These are phyloP conservation scores for Candida quercuum DNA, from an alignment of 805 yeast species.

Conservation along the genomic window DNA sequence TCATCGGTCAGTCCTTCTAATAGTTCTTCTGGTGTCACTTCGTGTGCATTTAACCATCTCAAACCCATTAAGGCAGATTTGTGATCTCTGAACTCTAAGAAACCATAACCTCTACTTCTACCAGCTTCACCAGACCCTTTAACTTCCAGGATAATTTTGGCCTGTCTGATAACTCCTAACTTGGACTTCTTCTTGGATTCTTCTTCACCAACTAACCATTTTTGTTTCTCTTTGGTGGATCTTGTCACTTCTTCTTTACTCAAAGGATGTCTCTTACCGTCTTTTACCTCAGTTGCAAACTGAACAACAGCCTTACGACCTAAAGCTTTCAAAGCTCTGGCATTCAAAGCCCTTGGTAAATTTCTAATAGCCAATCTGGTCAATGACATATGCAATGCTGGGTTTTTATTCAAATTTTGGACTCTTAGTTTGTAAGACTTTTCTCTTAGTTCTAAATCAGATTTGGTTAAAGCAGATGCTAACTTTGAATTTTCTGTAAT, in stretches of 20 bases:
- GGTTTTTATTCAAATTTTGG: slow-evolving; percentile 86
- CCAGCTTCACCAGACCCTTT: slow-evolving; percentile 85
- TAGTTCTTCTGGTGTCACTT: slow-evolving; percentile 67
- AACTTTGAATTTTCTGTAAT: slow-evolving; percentile 75
- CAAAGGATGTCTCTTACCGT: slow-evolving; percentile 71
- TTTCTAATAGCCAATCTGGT: slow-evolving; percentile 94
- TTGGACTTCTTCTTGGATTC: slow-evolving; percentile 61
- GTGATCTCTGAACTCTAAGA: slow-evolving; percentile 89
- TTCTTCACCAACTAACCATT: slow-evolving; percentile 34
- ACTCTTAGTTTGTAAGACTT: slow-evolving; percentile 82
- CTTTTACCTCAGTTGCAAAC: slow-evolving; percentile 85
- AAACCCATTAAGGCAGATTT: slow-evolving; percentile 91
- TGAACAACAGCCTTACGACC: slow-evolving; percentile 93
- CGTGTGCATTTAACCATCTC: slow-evolving; percentile 95
- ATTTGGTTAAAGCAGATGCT: slow-evolving; percentile 57
- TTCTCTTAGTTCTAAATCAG: slow-evolving; percentile 85
- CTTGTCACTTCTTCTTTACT: slow-evolving; percentile 84
- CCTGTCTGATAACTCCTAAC: slow-evolving; percentile 87
- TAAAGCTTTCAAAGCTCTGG: slow-evolving; percentile 81
- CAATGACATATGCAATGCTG: slow-evolving; percentile 85
- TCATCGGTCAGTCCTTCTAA: slow-evolving; percentile 65
- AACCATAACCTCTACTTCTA: slow-evolving; percentile 95
- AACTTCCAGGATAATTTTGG: slow-evolving; percentile 88
- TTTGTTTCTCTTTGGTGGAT: slow-evolving; percentile 62
- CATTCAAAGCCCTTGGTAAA: slow-evolving; percentile 87